phyloP scores from a whole-genome alignment of 768 basidiomycete genomes.

The Coprinopsis marcescibilis region DNA sequence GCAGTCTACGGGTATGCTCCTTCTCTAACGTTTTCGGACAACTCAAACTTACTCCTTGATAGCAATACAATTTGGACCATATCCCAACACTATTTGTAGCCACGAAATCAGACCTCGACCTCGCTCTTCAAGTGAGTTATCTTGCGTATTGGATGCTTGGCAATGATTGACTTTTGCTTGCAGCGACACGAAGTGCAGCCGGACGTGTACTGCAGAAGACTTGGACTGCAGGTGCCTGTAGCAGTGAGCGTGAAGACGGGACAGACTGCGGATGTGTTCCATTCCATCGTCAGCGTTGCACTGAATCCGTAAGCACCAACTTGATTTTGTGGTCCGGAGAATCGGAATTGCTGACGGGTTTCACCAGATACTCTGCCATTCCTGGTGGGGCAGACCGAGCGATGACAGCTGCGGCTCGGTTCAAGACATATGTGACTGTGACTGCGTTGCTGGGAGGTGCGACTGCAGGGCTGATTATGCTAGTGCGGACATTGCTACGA shows the following conservation, averaged over 20 bases:
- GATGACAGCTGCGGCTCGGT: conserved; percentile 58
- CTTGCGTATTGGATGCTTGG: conserved; percentile 5
- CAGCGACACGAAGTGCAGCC: conserved; percentile 98
- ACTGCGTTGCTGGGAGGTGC: conserved; percentile 71
- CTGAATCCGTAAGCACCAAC: conserved; percentile 71
- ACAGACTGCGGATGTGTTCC: conserved; percentile 83
- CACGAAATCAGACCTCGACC: conserved; percentile 97
- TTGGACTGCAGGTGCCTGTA: conserved; percentile 90
- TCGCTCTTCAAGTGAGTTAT: conserved; percentile 76
- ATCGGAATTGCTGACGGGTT: no score
- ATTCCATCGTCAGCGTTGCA: conserved; percentile 77
- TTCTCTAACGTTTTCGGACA: neutral
- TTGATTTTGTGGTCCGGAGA: conserved; percentile 17
- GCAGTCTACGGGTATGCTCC: conserved; percentile 75
- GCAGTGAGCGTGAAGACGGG: conserved; percentile 87
- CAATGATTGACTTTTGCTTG: neutral
- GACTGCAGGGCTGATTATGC: conserved; percentile 64
- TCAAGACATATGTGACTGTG: conserved; percentile 67
- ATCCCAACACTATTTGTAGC: conserved; percentile 96
- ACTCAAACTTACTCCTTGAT: conserved; percentile 15
- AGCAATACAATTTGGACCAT: conserved; percentile 94
- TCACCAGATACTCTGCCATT: conserved; percentile 59
- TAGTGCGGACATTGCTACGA: conserved; percentile 61
- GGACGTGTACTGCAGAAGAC: conserved; percentile 88
- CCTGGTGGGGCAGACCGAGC: conserved; percentile 83